Evolutionary conservation across 164 flowering plant species (phyloP), one percentile per base, ranked within the genome.

Genomic region (Brasenia schreberi): DNA sequence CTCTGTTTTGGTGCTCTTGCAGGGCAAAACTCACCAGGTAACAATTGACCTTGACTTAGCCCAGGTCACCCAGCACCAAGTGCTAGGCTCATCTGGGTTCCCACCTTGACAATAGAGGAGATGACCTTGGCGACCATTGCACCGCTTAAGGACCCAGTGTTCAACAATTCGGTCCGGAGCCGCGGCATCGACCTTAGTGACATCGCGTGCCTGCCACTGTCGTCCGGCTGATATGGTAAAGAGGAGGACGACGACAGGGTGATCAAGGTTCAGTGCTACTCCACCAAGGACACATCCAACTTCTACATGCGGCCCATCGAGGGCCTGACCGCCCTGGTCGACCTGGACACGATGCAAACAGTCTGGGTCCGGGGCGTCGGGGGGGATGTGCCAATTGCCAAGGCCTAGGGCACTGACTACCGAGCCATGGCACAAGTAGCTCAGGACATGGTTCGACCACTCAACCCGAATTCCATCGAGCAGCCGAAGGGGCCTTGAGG

Each of bases 71-170:
- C 44, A 43, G 5, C 72, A 65, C 18, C 82, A 75, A 0, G 60
- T 76, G 42, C 71, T 64, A 14, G 49, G 81, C 0, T 18, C 52
- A 2, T 69, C 87, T 19, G 99, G 99, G 10, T 95, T 80, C 68
- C 99, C 99, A 76, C 68, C 42, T 83, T 95, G 94, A 88, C 97
- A 5, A 76, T 85, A 1, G 97, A 92, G 69, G 99, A 95, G 66
- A 91, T 95, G 94, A 77, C 63, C 0, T 7, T 81, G 0, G 81
- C 87, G 2, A 80, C 90, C 7, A 66, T 53, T 76, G 87, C 82
- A 0, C 94, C 97, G 5, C 77, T 91, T 0, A 49, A 73, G 1
- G 81, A 77, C 69, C 72, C 78, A 0, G 77, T 69, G 4, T 91
- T 95, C 83, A 95, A 92, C 77, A 83, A 84, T 0, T 81, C 96